Evolutionary conservation across 495 filamentous ascomycete species (phyloP).

Genomic region (Daldinia decipiens): DNA sequence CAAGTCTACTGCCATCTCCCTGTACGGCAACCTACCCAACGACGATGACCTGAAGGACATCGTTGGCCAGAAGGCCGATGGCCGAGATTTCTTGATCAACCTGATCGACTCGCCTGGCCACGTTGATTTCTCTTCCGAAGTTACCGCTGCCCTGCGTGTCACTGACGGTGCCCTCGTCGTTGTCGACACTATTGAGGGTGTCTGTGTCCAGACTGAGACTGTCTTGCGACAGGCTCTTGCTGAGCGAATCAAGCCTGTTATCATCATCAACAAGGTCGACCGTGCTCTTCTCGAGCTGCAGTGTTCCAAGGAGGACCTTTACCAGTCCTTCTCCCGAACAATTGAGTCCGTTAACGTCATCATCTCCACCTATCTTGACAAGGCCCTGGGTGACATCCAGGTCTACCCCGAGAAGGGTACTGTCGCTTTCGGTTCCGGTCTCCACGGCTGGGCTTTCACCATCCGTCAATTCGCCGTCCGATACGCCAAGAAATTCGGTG

Average conservation of each 20-base stretch:
- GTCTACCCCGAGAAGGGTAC: slow-evolving; percentile 97
- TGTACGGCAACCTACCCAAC: slow-evolving; percentile 86
- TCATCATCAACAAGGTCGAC: slow-evolving; percentile 99
- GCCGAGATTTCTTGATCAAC: slow-evolving; percentile 98
- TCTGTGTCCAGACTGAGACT: slow-evolving; percentile 99
- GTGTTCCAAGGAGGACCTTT: slow-evolving; percentile 97
- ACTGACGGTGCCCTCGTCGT: slow-evolving; percentile 99
- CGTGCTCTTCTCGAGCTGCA: slow-evolving; percentile 98
- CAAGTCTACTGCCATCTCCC: slow-evolving; percentile 99
- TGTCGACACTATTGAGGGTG: slow-evolving; percentile 99
- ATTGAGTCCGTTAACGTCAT: slow-evolving; percentile 99
- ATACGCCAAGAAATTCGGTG: slow-evolving; percentile 99
- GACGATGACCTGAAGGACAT: slow-evolving; percentile 96
- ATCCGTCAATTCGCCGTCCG: slow-evolving; percentile 95
- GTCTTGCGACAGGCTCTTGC: slow-evolving; percentile 98
- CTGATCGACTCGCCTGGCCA: slow-evolving; percentile 99
- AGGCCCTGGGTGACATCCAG: slow-evolving; percentile 95
- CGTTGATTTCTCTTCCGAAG: slow-evolving; percentile 99
- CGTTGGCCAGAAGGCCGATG: slow-evolving; percentile 81
- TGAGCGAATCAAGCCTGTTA: slow-evolving; percentile 99
- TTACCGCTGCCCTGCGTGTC: slow-evolving; percentile 99
- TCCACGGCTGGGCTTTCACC: slow-evolving; percentile 99
- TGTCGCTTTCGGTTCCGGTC: slow-evolving; percentile 98
- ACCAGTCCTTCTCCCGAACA: slow-evolving; percentile 99
- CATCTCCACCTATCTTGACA: slow-evolving; percentile 98